Percentiles rank a stretch among this genome's conserved stretches.
Conservation (phyloP, 305 asterid genomes). For the Striga hermonthica region DNA sequence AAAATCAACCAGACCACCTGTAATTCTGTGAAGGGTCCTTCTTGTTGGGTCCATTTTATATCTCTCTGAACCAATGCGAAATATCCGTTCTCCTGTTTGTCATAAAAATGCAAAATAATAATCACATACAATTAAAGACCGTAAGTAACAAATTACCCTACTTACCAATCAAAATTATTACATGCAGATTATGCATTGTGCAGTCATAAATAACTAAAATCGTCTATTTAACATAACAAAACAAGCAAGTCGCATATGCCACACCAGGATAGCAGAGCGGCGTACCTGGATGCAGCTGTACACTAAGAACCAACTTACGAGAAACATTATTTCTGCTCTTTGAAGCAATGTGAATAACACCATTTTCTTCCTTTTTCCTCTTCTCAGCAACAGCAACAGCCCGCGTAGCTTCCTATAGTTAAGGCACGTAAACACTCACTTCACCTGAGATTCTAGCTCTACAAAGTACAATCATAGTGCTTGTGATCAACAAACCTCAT, state of each 20-base stretch:
- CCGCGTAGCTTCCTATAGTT: slow-evolving; percentile 67
- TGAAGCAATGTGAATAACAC: slow-evolving; percentile 40
- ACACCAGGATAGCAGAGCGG: slow-evolving; percentile 78
- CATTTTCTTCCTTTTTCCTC: slow-evolving; percentile 58
- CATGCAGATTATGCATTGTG: slow-evolving; percentile 13
- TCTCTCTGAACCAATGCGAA: slow-evolving; percentile 87
- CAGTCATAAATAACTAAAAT: slow-evolving; percentile 20
- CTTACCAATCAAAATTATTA: slow-evolving; percentile 11
- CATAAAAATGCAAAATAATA: slow-evolving; percentile 30
- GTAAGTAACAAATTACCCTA: slow-evolving; percentile 26
- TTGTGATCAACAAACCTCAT: slow-evolving; percentile 59
- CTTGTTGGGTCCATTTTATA: slow-evolving; percentile 89
- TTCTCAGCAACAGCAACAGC: slow-evolving; percentile 76
- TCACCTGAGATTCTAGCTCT: slow-evolving; percentile 23
- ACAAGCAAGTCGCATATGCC: slow-evolving; percentile 40
- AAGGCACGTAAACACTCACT: slow-evolving; percentile 25
- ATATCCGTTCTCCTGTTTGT: slow-evolving; percentile 80
- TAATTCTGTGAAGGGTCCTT: slow-evolving; percentile 79
- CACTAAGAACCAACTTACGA: slow-evolving; percentile 78
- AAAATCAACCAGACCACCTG: slow-evolving; percentile 52
- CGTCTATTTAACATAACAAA: slow-evolving; percentile 25
- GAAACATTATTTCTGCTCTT: slow-evolving; percentile 64
- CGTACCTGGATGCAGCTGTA: slow-evolving; percentile 76
- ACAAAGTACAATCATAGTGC: slow-evolving; percentile 21
- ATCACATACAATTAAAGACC: slow-evolving; percentile 26